phyloP scores from a whole-genome alignment of 2,329 filamentous ascomycete genomes.

The Penicillium sp. region DNA sequence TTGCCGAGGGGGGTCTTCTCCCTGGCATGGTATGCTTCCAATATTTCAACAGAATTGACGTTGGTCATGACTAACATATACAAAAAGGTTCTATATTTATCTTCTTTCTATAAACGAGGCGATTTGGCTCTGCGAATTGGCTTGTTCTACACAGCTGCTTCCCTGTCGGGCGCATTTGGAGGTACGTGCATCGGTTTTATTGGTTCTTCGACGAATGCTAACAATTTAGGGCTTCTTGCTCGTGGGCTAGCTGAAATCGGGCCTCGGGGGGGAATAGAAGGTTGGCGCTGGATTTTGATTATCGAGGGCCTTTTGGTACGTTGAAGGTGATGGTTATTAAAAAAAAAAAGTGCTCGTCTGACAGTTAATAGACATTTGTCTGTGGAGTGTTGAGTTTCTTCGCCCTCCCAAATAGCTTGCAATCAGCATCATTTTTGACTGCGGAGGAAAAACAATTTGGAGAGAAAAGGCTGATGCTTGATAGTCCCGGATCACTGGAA shows the following conservation, averaged over 20 bases:
- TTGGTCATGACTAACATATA: conserved; percentile 5
- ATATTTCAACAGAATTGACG: not conserved
- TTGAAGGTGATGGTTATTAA: not conserved
- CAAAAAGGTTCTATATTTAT: conserved; percentile 59
- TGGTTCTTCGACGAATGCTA: not conserved
- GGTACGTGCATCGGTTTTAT: conserved; percentile 31
- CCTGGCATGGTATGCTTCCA: conserved; percentile 57
- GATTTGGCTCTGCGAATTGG: conserved; percentile 64
- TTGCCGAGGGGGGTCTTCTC: conserved; percentile 63
- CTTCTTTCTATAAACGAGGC: conserved; percentile 57
- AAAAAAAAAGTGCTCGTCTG: not conserved
- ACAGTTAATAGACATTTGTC: conserved; percentile 48
- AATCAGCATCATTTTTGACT: conserved; percentile 54
- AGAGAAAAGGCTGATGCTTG: conserved; percentile 43
- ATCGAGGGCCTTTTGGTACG: conserved; percentile 51
- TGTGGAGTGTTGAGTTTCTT: conserved; percentile 53
- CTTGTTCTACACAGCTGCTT: conserved; percentile 66
- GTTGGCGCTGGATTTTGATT: conserved; percentile 63
- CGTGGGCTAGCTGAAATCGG: conserved; percentile 61
- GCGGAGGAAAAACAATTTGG: conserved; percentile 52
- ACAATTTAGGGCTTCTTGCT: conserved; percentile 52
- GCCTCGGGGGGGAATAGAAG: conserved; percentile 50
- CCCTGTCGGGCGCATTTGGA: conserved; percentile 63
- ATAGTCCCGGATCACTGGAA: conserved; percentile 28
- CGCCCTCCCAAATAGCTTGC: conserved; percentile 55